Evolutionary conservation across 192 early-diverging fungal species (phyloP).

Genomic region (Diversispora eburnea): DNA sequence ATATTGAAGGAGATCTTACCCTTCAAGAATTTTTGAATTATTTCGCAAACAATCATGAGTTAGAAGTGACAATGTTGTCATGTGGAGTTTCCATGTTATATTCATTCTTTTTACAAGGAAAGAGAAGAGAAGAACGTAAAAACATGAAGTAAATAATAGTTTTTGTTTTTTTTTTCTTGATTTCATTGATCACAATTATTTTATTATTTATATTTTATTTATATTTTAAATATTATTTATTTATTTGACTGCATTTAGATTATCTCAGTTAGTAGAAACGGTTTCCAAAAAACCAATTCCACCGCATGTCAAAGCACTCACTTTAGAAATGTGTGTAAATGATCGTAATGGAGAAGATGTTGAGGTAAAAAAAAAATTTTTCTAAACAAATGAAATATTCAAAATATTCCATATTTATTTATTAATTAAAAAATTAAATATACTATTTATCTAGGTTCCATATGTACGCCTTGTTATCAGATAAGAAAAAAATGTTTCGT

Average conservation of each 20-base stretch:
- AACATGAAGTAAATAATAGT: constrained; percentile 61
- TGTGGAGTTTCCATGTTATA: constrained; percentile 92
- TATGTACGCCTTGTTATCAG: constrained; percentile 44
- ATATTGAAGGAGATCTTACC: constrained; percentile 78
- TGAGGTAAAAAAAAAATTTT: constrained; percentile 50
- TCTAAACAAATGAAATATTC: background rate
- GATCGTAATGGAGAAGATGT: constrained; percentile 89
- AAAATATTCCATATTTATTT: constrained; percentile 20
- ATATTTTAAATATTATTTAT: background rate
- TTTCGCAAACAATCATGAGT: constrained; percentile 75
- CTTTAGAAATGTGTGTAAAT: constrained; percentile 86
- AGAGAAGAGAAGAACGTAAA: constrained; percentile 81
- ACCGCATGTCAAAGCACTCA: constrained; percentile 76
- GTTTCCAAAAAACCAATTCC: constrained; percentile 88
- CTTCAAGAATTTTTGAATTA: constrained; percentile 85
- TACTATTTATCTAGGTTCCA: constrained; percentile 34
- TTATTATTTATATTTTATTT: constrained; percentile 25
- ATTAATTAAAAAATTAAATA: background rate
- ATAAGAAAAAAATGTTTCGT: background rate
- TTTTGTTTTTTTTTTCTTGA: background rate
- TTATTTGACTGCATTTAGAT: constrained; percentile 36
- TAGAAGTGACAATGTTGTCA: constrained; percentile 92
- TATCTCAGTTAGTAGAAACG: constrained; percentile 68
- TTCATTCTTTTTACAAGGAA: constrained; percentile 79
- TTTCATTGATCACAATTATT: background rate